phyloP scores from a whole-genome alignment of 2,329 filamentous ascomycete genomes.

The Calycina marina region DNA sequence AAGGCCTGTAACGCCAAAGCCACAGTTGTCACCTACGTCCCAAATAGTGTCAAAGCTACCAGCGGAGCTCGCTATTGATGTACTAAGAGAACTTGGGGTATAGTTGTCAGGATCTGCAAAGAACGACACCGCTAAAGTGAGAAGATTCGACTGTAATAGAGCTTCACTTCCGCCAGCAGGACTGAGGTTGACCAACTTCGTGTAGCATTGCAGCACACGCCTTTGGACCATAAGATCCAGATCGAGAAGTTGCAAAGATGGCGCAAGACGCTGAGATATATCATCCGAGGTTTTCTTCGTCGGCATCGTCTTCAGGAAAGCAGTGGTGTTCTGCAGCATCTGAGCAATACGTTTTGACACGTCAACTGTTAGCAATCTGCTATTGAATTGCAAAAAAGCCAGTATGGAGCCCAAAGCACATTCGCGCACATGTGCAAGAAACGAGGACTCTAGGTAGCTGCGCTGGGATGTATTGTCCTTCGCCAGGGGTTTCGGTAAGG shows the following conservation, averaged over 20 bases:
- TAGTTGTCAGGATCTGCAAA: conserved; percentile 92
- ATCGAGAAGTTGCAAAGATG: conserved; percentile 77
- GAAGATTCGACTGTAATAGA: conserved; percentile 76
- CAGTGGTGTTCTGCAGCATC: conserved; percentile 90
- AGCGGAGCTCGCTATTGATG: conserved; percentile 80
- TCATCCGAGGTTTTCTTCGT: conserved; percentile 77
- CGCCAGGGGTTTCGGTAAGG: conserved; percentile 81
- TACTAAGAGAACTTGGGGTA: conserved; percentile 68
- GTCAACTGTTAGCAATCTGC: conserved; percentile 78
- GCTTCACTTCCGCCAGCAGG: conserved; percentile 74
- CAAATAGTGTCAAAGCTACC: conserved; percentile 87
- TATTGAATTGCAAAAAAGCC: conserved; percentile 88
- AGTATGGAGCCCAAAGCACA: conserved; percentile 85
- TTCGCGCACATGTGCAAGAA: conserved; percentile 85
- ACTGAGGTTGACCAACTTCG: conserved; percentile 77
- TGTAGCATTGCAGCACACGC: conserved; percentile 87
- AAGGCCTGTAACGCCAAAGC: conserved; percentile 82
- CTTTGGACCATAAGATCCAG: conserved; percentile 86
- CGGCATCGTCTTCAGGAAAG: conserved; percentile 76
- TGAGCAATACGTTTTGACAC: conserved; percentile 82
- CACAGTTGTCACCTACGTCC: conserved; percentile 89
- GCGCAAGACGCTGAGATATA: conserved; percentile 66
- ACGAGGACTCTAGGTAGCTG: conserved; percentile 77
- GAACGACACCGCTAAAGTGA: conserved; percentile 77
- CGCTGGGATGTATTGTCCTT: conserved; percentile 80